Percentiles rank a stretch among this genome's conserved stretches.
phyloP scores from a whole-genome alignment of 2,329 filamentous ascomycete species.

The Aspergillus brunneoviolaceus region DNA sequence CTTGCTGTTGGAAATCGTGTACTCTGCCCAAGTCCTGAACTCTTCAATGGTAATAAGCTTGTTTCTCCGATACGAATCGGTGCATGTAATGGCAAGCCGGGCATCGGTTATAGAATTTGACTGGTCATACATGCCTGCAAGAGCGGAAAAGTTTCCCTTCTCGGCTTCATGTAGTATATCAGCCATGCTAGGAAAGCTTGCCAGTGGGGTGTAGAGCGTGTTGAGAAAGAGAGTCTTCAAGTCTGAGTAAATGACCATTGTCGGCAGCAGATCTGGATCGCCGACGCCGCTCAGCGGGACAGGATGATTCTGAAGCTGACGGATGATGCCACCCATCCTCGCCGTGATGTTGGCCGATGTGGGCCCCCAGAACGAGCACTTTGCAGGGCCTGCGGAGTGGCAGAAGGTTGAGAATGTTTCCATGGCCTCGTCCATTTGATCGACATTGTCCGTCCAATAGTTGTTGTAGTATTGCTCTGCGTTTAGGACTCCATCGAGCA shows the following conservation, averaged over 20 bases:
- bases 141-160: constrained; percentile 13
- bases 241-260: constrained; percentile 53
- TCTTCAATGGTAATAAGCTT: constrained; percentile 36
- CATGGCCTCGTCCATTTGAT: constrained; percentile 57
- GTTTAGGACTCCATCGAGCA: constrained; percentile 46
- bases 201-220: constrained; percentile 49
- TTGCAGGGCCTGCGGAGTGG: constrained; percentile 46
- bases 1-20: constrained; percentile 38
- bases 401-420: constrained; percentile 56
- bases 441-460: constrained; percentile 50
- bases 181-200: constrained; percentile 46
- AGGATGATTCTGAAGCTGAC: constrained; percentile 18
- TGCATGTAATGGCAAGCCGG: constrained; percentile 17
- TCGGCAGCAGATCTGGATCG: constrained; percentile 42
- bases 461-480: constrained; percentile 50
- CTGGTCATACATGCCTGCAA: constrained; percentile 12
- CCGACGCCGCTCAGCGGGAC: constrained; percentile 40
- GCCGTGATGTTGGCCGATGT: constrained; percentile 40
- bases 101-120: constrained; percentile 16
- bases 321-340: constrained; percentile 43
- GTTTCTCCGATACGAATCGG: constrained; percentile 26
- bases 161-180: constrained; percentile 36
- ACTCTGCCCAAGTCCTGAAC: constrained; percentile 36
- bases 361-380: constrained; percentile 20
- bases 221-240: constrained; percentile 47